These are phyloP conservation scores for Ephemerocybe angulata DNA, from an alignment of 768 basidiomycete genomes.

Conservation along the genomic window DNA sequence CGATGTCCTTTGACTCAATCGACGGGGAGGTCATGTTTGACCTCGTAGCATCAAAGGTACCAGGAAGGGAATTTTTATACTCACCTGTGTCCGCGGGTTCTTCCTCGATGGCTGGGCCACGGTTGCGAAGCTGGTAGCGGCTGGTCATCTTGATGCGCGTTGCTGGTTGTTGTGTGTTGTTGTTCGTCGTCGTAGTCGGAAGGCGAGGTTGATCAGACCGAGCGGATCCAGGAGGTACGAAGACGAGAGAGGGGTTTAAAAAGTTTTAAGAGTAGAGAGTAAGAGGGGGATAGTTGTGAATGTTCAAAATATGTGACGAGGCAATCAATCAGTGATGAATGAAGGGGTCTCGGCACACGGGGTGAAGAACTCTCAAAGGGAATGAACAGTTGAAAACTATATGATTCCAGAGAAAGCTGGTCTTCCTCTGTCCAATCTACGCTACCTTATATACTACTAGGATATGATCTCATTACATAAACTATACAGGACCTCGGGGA, in stretches of 20 bases:
- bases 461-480: too few relatives aligned
- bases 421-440: too few relatives aligned
- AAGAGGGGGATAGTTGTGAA: background rate
- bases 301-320: slow-evolving; percentile 3
- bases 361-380: background rate
- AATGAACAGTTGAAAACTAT: background rate
- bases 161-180: background rate
- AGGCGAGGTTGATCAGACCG: background rate
- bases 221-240: background rate
- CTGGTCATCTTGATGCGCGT: background rate
- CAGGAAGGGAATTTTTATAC: too few relatives aligned
- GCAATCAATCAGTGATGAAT: too few relatives aligned
- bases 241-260: background rate
- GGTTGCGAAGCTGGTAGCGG: background rate
- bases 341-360: background rate
- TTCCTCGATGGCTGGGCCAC: too few relatives aligned
- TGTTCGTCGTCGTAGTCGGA: background rate
- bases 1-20: too few relatives aligned
- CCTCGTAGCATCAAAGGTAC: too few relatives aligned
- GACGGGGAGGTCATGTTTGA: too few relatives aligned
- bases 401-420: background rate
- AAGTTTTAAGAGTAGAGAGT: background rate
- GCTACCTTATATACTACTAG: too few relatives aligned
- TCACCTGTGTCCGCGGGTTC: too few relatives aligned
- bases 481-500: too few relatives aligned